Evolutionary conservation across 257 asterid genomes (phyloP).

Genomic region (Penstemon barbatus): DNA sequence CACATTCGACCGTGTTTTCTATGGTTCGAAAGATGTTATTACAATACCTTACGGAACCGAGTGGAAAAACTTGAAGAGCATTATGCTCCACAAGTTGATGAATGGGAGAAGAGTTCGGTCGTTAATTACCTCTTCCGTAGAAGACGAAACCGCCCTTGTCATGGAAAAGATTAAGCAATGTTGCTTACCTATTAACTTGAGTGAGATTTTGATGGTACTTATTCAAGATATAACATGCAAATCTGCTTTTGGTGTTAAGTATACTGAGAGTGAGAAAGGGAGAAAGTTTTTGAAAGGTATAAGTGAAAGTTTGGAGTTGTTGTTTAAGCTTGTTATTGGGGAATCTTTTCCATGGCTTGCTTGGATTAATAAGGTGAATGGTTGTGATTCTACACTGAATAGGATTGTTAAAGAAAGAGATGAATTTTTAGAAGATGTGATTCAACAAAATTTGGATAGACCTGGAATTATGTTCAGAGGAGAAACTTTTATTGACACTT

Average conservation of each 20-base stretch:
- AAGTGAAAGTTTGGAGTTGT: slow-evolving; percentile 14
- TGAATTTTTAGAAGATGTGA: slow-evolving; percentile 21
- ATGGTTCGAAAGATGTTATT: slow-evolving; percentile 22
- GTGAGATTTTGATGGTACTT: slow-evolving; percentile 7
- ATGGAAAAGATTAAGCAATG: slow-evolving; percentile 12
- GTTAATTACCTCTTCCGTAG: slow-evolving; percentile 8
- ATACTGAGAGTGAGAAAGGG: slow-evolving; percentile 14
- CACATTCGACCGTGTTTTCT: slow-evolving; percentile 9
- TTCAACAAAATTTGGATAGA: slow-evolving; percentile 7
- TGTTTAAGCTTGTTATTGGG: slow-evolving; percentile 17
- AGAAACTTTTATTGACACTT: slow-evolving; percentile 8
- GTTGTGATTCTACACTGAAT: slow-evolving; percentile 11
- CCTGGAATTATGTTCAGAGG: too few species aligned
- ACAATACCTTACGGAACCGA: slow-evolving; percentile 28
- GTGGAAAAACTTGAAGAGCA: slow-evolving; percentile 31
- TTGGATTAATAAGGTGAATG: slow-evolving; percentile 32
- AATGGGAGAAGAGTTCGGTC: slow-evolving; percentile 22
- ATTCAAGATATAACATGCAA: slow-evolving; percentile 22
- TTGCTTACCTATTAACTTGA: slow-evolving; percentile 21
- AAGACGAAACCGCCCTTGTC: slow-evolving; percentile 26
- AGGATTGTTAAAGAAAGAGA: slow-evolving; percentile 8
- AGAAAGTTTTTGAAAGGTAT: neutral
- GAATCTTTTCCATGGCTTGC: slow-evolving; percentile 35
- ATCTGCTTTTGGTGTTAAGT: slow-evolving; percentile 30
- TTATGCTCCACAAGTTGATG: slow-evolving; percentile 24